phyloP scores from a whole-genome alignment of 2,329 filamentous ascomycete species.

The Neonectria faginata region DNA sequence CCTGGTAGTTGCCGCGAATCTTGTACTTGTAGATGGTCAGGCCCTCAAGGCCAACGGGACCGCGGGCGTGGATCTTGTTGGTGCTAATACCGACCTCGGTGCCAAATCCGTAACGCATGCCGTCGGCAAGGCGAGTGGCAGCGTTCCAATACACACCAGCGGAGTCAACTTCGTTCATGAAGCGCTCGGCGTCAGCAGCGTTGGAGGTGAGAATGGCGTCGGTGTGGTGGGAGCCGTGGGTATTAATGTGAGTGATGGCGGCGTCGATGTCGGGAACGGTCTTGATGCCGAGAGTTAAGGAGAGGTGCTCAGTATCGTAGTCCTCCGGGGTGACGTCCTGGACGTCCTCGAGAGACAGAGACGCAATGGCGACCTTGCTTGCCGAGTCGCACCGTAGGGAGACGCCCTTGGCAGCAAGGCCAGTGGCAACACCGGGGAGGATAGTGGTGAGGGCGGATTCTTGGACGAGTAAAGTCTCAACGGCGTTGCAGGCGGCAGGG shows the following conservation, averaged over 20 bases:
- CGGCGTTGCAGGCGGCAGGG: conserved; percentile 92
- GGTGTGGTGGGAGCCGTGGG: conserved; percentile 92
- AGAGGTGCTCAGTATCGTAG: conserved; percentile 90
- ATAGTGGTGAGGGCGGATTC: conserved; percentile 73
- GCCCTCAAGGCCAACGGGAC: conserved; percentile 93
- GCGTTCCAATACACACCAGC: conserved; percentile 98
- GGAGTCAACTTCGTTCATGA: conserved; percentile 88
- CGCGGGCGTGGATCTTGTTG: conserved; percentile 96
- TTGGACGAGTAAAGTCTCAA: conserved; percentile 93
- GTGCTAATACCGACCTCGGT: conserved; percentile 99
- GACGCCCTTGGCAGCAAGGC: conserved; percentile 81
- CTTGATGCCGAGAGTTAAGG: conserved; percentile 86
- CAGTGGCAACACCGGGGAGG: conserved; percentile 78
- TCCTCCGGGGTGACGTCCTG: conserved; percentile 77
- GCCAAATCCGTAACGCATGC: conserved; percentile 96
- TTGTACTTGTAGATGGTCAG: conserved; percentile 98
- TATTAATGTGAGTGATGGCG: conserved; percentile 90
- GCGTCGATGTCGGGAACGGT: conserved; percentile 75
- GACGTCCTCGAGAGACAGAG: conserved; percentile 61
- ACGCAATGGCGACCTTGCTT: conserved; percentile 73
- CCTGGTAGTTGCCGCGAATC: conserved; percentile 84
- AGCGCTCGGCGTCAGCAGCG: conserved; percentile 76
- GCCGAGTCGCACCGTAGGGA: conserved; percentile 81
- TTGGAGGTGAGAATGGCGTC: conserved; percentile 87
- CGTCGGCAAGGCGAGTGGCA: conserved; percentile 92